Evolutionary conservation across 2,329 filamentous ascomycete genomes (phyloP).

Genomic region (Pyrenochaeta sp.): DNA sequence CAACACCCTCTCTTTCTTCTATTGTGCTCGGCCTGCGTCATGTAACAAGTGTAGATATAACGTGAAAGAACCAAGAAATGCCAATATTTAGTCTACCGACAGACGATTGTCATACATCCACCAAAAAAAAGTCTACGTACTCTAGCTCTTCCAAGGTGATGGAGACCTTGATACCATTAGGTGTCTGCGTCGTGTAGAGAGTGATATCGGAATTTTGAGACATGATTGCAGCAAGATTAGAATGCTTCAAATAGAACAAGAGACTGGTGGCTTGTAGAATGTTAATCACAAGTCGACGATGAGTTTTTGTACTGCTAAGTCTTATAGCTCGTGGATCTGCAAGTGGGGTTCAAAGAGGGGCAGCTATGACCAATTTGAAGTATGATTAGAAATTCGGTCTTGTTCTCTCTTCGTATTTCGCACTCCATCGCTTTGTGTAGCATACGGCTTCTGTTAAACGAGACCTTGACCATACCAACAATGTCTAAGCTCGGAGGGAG

Average conservation of each 20-base stretch:
- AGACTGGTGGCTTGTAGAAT: neutral
- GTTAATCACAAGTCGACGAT: neutral
- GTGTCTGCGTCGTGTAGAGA: constrained; percentile 83
- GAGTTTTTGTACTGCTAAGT: neutral
- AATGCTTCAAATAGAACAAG: neutral
- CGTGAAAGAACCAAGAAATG: neutral
- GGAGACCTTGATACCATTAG: constrained; percentile 89
- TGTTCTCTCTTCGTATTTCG: neutral
- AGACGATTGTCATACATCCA: neutral
- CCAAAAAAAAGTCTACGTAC: constrained; percentile 25
- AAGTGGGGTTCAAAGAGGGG: constrained; percentile 34
- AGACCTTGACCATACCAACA: too few species aligned
- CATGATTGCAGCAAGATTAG: constrained; percentile 22
- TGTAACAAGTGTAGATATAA: neutral
- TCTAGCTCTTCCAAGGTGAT: constrained; percentile 87
- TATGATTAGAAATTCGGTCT: constrained; percentile 36
- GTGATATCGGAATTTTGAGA: constrained; percentile 69
- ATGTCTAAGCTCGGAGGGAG: too few species aligned
- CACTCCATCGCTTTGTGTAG: neutral
- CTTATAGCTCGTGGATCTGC: neutral
- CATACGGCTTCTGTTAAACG: neutral
- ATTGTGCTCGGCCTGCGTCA: too few species aligned
- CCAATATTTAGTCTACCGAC: neutral
- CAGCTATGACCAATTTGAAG: constrained; percentile 33
- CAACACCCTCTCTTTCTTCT: too few species aligned